Evolutionary conservation across 2,329 filamentous ascomycete genomes (phyloP), one percentile per base, ranked within the genome.

Genomic region (Hymenotorrendiella dingleyae): DNA sequence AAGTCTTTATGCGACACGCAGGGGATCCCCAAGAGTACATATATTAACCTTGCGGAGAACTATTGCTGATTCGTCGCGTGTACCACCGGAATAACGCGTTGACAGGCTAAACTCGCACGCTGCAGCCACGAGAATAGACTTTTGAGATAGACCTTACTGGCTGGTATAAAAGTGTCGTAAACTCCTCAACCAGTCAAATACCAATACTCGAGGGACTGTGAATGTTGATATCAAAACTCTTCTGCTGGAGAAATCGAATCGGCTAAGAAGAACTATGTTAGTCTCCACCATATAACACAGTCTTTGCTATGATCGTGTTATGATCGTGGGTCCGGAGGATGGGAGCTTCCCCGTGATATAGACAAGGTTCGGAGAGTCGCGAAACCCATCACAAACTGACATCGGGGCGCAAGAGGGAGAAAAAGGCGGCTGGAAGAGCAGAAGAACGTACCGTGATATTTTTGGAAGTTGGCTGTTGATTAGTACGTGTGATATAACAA

Each of bases 1-100:
- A 43, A 43, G 34, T 43, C 17, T 43, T 43, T 27, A 43, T 43
- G 36, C 41, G 41, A 29, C 35, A 22, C 28, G 36, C 41, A 43
- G 36, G 41, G 41, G 35, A 34, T 27, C 34, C 41, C 41, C 41
- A 43, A 43, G 35, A 23, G 21, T 32, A 32, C 34, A 43, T 43
- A 43, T 36, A 38, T 38, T 38, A 38, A 43, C 35, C 35, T 32
- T 38, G 35, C 35, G 29, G 41, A 28, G 22, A 43, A 34, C 22
- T 21, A 20, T 29, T 43, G 41, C 41, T 38, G 41, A 39, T 19
- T 39, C 35, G 27, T 43, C 41, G 41, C 41, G 35, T 43, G n/a
- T n/a, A n/a, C n/a, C n/a, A 29, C 12, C 27, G 29, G 35, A 22
- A 20, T 16, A 43, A 43, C 35, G 41, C 34, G 35, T 39, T 16